These are phyloP conservation scores for Xylaria cubensis DNA, from an alignment of 495 filamentous ascomycete species.

Conservation along the genomic window DNA sequence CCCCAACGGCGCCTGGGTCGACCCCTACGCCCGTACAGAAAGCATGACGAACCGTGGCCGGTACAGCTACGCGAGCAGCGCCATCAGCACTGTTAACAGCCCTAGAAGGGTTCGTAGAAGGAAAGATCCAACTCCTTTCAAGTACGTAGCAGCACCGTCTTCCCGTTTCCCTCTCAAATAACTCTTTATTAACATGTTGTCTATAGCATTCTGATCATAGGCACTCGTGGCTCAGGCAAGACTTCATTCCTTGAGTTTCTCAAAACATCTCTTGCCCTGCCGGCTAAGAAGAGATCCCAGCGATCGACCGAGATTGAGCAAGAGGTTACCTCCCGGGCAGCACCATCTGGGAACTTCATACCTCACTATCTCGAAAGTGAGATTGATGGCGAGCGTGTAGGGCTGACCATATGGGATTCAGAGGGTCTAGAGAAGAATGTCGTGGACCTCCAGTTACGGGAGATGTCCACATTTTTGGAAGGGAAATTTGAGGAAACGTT, in stretches of 20 bases:
- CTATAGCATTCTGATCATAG: conserved; percentile 86
- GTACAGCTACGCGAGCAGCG: conserved; percentile 95
- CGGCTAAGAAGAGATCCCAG: conserved; percentile 71
- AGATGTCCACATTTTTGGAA: conserved; percentile 90
- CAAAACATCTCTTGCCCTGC: conserved; percentile 78
- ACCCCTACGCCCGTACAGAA: conserved; percentile 81
- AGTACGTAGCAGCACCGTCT: conserved; percentile 66
- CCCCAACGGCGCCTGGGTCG: conserved; percentile 62
- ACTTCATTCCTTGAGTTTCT: conserved; percentile 97
- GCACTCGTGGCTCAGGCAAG: conserved; percentile 88
- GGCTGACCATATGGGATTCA: conserved; percentile 95
- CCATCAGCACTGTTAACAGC: conserved; percentile 90
- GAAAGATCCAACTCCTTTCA: conserved; percentile 97
- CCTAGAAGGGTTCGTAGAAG: conserved; percentile 89
- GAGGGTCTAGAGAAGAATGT: conserved; percentile 91
- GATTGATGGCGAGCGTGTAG: conserved; percentile 89
- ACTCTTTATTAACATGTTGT: conserved; percentile 24
- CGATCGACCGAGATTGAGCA: conserved; percentile 58
- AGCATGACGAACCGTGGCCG: conserved; percentile 98
- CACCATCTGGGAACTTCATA: conserved; percentile 69
- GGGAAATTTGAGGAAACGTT: conserved; percentile 99
- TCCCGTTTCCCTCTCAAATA: conserved; percentile 4
- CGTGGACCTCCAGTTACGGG: conserved; percentile 90
- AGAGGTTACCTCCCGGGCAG: conserved; percentile 56
- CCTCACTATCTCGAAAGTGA: conserved; percentile 93